Base-by-base conservation (phyloP, 805 yeast species). In the Metschnikowia vanudenii region DNA sequence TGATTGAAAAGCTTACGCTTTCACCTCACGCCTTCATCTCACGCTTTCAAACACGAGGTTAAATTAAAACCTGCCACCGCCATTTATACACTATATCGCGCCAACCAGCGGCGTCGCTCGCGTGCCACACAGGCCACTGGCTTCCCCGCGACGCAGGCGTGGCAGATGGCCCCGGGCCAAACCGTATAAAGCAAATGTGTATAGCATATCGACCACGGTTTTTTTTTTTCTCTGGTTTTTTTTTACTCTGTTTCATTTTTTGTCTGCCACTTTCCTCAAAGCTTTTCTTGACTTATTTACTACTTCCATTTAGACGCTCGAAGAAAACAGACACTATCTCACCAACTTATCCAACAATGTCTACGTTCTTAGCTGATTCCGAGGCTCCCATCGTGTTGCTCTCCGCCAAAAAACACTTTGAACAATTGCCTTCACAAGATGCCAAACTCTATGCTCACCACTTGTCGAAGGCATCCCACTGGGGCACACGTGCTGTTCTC, bases 401-500 rank as follows among this genome's bases (percentile, higher is more conserved):
- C 28, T 75, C 84, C 2, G 90, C 94, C 18, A 80, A 80, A 54
- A 68, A 73, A 34, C 90, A 79, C 64, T 88, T 89, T 56, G 81
- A 82, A 14, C 79, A 79, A 39, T 73, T 89, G 57, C 74, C 85
- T 13, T 65, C 69, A 7, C 64, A 71, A 33, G 84, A 84, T 52
- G 79, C 86, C 61, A 73, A 75, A 47, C 51, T 58, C 33, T 89
- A 89, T 60, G 95, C 96, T 17, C 96, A 89, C 68, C 82, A 81
- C 63, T 79, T 89, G 65, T 81, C 91, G 33, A 80, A 84, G 59
- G 96, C 96, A 2, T 81, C 90, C 37, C 95, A 87, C 62, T 81
- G 80, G 67, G 97, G 97, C 32, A 77, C 94, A 10, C 74, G 94
- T 52, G 87, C 83, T 5, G 88, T 86, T 2, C 69, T 88, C 49